Percentiles rank a stretch among this genome's conserved stretches.
phyloP scores from a whole-genome alignment of 1,139 yeast genomes.

The Yamadazyma atmosphaerica region DNA sequence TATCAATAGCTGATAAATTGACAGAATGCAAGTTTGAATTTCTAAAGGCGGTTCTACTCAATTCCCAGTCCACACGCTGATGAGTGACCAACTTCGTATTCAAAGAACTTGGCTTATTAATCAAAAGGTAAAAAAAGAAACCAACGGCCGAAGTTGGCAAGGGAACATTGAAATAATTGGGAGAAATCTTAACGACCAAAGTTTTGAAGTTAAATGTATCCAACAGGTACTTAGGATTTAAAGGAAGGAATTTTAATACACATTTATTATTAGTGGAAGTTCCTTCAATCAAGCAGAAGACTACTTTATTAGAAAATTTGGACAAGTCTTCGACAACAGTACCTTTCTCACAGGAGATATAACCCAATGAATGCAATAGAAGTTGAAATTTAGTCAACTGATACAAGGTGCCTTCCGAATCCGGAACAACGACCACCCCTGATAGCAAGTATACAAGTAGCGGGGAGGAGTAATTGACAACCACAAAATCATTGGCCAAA shows the following conservation, averaged over 20 bases:
- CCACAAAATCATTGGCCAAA: constrained; percentile 38
- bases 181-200: constrained; percentile 42
- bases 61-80: constrained; percentile 16
- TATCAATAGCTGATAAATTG: constrained; percentile 28
- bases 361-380: constrained; percentile 28
- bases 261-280: constrained; percentile 69
- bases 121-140: constrained; percentile 27
- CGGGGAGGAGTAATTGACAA: constrained; percentile 58
- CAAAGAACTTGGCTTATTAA: constrained; percentile 23
- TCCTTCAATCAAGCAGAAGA: constrained; percentile 62
- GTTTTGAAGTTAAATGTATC: constrained; percentile 37
- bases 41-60: constrained; percentile 23
- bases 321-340: constrained; percentile 19
- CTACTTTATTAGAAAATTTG: constrained; percentile 31
- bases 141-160: constrained; percentile 24
- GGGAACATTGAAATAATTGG: constrained; percentile 34
- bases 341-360: constrained; percentile 20
- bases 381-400: constrained; percentile 36
- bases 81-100: constrained; percentile 28
- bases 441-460: constrained; percentile 37
- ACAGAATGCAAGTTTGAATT: constrained; percentile 30
- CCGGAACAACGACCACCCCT: constrained; percentile 47
- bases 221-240: constrained; percentile 18
- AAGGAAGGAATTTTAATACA: constrained; percentile 45
- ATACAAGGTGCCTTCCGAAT: constrained; percentile 34